Base-by-base conservation (phyloP, 805 yeast species). In the Zygoascus bituminiphila region DNA sequence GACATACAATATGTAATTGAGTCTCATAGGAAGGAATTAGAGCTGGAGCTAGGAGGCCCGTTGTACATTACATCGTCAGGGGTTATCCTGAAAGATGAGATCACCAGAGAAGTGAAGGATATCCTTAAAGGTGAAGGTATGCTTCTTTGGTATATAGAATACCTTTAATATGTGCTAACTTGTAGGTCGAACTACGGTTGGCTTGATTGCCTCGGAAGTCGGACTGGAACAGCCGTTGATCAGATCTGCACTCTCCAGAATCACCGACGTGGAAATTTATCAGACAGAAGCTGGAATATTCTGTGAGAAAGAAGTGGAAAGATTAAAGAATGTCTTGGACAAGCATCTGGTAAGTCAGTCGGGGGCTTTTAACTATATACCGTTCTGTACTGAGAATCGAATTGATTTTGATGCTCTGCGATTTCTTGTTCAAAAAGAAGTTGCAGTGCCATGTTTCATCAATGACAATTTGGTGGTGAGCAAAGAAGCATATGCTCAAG, bases 211-310 rank as follows among this genome's bases (percentile, higher is more conserved):
- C 17, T 41, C 53, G 2, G 41, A 47, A 21, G 14, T 51, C 4
- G 58, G 51, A 22, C 31, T 56, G 14, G 53, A 39, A 24, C 44
- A 36, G 14, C 49, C 49, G 17, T 46, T 48, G 8, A 45, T 54
- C 6, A 41, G 40, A 3, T n/a, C 45, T 2, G 20, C 52, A n/a
- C 39, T 50, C 17, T 21, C 22, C 7, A 39, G 20, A 26, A 22
- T 40, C 12, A 15, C n/a, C 15, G 21, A 8, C 14, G 29, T 12
- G 14, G 42, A 26, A 7, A 26, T 29, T 21, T 50, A 42, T 37
- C 33, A 36, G 9, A 24, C 25, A n/a, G 50, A 44, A 21, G 33
- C 47, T 3, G 40, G 33, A 5, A 39, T 51, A 4, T 33, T 49
- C 20, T 39, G 48, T 15, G 22, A 26, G 8, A 43, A 45, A n/a